These are phyloP conservation scores for Kingdonia uniflora DNA, from an alignment of 164 flowering plant species.

Conservation along the genomic window DNA sequence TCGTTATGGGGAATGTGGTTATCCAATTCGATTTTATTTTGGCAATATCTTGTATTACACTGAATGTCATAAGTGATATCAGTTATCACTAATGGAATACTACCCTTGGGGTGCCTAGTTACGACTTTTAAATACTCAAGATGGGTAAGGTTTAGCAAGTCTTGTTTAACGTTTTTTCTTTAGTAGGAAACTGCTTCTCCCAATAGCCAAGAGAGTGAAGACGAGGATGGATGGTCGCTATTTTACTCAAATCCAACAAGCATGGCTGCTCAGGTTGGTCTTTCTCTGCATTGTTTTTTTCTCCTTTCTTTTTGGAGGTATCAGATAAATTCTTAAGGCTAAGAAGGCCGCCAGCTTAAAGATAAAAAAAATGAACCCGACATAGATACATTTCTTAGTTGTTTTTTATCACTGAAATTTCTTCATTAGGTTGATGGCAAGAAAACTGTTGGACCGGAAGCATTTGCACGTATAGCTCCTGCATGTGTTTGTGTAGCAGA, in stretches of 20 bases:
- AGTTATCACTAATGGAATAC: too few relatives aligned
- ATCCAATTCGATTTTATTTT: too few relatives aligned
- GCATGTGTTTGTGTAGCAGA: constrained; percentile 63
- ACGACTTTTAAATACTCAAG: too few relatives aligned
- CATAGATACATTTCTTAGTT: too few relatives aligned
- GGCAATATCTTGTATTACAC: too few relatives aligned
- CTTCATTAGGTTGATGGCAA: constrained; percentile 60
- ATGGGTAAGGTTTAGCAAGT: constrained; percentile 10
- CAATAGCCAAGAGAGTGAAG: constrained; percentile 32
- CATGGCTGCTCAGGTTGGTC: constrained; percentile 75
- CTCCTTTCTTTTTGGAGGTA: neutral
- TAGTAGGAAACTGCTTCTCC: constrained; percentile 33
- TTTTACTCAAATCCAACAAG: constrained; percentile 61
- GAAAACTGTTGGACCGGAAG: constrained; percentile 77
- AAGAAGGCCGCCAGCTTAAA: too few relatives aligned
- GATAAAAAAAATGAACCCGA: too few relatives aligned
- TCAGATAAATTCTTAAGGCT: neutral
- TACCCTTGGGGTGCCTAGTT: neutral
- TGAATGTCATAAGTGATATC: too few relatives aligned
- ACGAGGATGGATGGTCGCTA: constrained; percentile 70
- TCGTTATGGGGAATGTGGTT: too few relatives aligned
- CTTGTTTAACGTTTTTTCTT: constrained; percentile 1
- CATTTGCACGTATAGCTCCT: constrained; percentile 86
- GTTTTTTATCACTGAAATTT: too few relatives aligned
- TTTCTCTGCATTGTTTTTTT: neutral